Percentiles rank a stretch among this genome's conserved stretches.
Evolutionary conservation across 108 stramenopile genomes (phyloP).

Genomic region (Skeletonema marinoi): DNA sequence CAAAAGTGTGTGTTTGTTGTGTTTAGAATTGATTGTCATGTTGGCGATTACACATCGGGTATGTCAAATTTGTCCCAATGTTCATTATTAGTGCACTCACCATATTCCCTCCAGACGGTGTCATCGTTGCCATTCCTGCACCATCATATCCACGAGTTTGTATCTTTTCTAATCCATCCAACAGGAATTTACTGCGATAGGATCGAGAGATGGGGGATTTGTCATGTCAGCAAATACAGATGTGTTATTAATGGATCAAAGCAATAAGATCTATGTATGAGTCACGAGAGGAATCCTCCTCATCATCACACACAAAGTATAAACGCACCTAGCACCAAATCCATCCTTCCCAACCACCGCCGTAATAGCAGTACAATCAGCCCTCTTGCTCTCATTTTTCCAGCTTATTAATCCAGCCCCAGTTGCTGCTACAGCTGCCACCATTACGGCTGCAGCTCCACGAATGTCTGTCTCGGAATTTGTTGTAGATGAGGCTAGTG

Average conservation of each 20-base stretch:
- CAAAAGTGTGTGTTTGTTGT: background rate
- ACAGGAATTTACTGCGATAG: slow-evolving; percentile 44
- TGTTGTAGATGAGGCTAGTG: background rate
- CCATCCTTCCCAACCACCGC: slow-evolving; percentile 52
- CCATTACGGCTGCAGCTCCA: background rate
- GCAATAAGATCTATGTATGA: background rate
- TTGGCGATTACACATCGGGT: background rate
- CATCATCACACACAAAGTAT: background rate
- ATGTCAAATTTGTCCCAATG: background rate
- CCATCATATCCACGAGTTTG: slow-evolving; percentile 90
- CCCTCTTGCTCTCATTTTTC: slow-evolving; percentile 14
- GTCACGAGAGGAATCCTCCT: background rate
- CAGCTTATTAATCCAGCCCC: background rate
- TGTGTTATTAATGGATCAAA: background rate
- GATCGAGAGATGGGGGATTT: background rate
- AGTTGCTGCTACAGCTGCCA: background rate
- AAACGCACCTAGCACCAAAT: slow-evolving; percentile 51
- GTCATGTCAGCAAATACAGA: background rate
- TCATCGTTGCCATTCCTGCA: slow-evolving; percentile 80
- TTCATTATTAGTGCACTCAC: slow-evolving; percentile 13
- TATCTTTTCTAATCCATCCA: slow-evolving; percentile 83
- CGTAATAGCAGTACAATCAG: slow-evolving; percentile 51
- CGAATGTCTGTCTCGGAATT: background rate
- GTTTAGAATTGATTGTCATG: too few species aligned
- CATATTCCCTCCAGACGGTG: slow-evolving; percentile 21